Evolutionary conservation across 495 filamentous ascomycete species (phyloP), one percentile per base, ranked within the genome.

Genomic region (Amphirosellinia nigrospora): DNA sequence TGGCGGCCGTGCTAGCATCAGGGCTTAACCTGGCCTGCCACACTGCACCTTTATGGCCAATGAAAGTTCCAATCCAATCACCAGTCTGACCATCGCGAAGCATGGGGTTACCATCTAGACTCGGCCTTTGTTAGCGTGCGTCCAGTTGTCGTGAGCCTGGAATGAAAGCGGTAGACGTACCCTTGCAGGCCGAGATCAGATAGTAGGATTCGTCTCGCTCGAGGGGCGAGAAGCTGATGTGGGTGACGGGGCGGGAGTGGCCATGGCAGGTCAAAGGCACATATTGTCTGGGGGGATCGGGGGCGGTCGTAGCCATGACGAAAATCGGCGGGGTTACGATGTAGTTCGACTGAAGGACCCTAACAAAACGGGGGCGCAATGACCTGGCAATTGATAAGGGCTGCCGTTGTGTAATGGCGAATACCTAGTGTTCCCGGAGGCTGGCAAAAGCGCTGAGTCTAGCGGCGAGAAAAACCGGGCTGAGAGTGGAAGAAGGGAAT

Each of bases 61-160:
- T 89, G 75, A 98, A 98, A 45, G 96, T 99, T 43, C 96, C 96
- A 71, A 99, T 98, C 96, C 93, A 99, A 79, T 99, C 96, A 65
- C 96, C 96, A 19, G 96, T 98, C 64, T 97, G 88, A 64, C 96
- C 96, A 85, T 99, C 93, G 66, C 96, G 91, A 74, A 99, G 92
- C 95, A 98, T 98, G 41, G 96, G 96, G 79, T 98, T 98, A 74
- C 93, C 94, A 81, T 99, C 96, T 94, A 75, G n/a, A 53, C 53
- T 56, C 23, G 59, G 1, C 23, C 32, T 60, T 60, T 23, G 41
- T 64, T 30, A 59, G 43, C 53, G 10, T 16, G 16, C 15, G 10
- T 23, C 11, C 19, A 19, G 26, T 70, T 53, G 23, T 43, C 28
- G 39, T 7, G 9, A n/a, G 32, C 21, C 74, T 41, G 70, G 59